A percentile compares a stretch with the other conserved stretches of the same genome.
These are phyloP conservation scores for Pseudopediastrum boryanum DNA, from an alignment of 139 green algal genomes.

Conservation along the genomic window DNA sequence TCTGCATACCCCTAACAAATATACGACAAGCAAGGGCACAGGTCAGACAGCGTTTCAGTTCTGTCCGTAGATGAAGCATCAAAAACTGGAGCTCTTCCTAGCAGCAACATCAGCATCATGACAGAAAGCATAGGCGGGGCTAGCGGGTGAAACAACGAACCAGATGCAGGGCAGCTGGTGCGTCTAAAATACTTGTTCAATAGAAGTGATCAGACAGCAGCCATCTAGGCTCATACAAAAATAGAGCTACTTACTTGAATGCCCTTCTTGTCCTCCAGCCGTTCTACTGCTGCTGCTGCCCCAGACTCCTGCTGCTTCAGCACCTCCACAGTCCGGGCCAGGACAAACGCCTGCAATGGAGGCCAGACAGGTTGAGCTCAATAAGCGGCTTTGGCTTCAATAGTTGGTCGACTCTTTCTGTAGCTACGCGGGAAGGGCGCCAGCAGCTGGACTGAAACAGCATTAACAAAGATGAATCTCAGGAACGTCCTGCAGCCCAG, in stretches of 20 bases:
- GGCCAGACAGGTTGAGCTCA: not conserved
- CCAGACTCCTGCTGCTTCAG: constrained; percentile 48
- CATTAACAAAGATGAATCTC: no score
- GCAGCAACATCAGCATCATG: not conserved
- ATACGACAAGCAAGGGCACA: not conserved
- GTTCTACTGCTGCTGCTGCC: not conserved
- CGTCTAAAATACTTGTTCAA: not conserved
- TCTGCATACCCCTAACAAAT: constrained; percentile 49
- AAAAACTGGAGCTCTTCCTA: no score
- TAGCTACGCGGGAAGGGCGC: no score
- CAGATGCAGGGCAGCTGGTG: not conserved
- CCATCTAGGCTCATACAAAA: not conserved
- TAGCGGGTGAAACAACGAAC: not conserved
- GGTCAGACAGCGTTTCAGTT: not conserved
- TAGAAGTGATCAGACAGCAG: not conserved
- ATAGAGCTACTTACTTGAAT: not conserved
- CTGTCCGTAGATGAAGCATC: no score
- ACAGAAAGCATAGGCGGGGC: not conserved
- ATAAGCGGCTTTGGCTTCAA: not conserved
- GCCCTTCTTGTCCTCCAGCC: not conserved
- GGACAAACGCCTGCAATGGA: constrained; percentile 53
- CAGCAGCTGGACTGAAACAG: no score
- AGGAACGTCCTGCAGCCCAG: no score
- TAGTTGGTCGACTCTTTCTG: no score
- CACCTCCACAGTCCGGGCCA: constrained; percentile 57